These are phyloP conservation scores for Protomyces gravidus DNA, from an alignment of 1,139 yeast genomes.

Conservation along the genomic window DNA sequence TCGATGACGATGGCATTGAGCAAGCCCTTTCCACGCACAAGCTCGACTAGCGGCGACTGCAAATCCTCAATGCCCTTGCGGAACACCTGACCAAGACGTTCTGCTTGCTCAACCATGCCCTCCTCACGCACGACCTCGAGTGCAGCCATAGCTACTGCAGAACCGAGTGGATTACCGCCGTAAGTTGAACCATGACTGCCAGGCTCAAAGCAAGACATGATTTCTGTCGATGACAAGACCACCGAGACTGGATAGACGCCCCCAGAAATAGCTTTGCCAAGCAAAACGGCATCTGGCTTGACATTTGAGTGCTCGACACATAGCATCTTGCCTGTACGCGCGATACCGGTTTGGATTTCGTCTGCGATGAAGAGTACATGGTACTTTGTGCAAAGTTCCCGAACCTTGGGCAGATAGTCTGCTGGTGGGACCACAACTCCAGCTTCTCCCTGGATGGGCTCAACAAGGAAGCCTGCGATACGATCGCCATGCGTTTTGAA, in stretches of 20 bases:
- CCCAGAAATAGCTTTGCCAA: slow-evolving; percentile 94
- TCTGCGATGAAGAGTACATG: slow-evolving; percentile 87
- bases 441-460: slow-evolving; percentile 98
- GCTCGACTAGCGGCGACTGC: slow-evolving; percentile 63
- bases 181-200: slow-evolving; percentile 98
- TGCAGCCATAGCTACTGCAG: slow-evolving; percentile 92
- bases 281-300: slow-evolving; percentile 75
- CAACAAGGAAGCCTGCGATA: slow-evolving; percentile 85
- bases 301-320: slow-evolving; percentile 86
- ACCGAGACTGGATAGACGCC: slow-evolving; percentile 93
- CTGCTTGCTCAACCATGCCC: slow-evolving; percentile 74
- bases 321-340: slow-evolving; percentile 91
- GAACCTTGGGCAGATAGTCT: slow-evolving; percentile 61
- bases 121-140: slow-evolving; percentile 85
- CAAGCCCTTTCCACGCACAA: slow-evolving; percentile 89
- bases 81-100: slow-evolving; percentile 64
- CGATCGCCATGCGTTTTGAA: slow-evolving; percentile 80
- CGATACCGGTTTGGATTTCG: slow-evolving; percentile 96
- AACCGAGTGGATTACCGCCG: slow-evolving; percentile 96
- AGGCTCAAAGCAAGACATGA: slow-evolving; percentile 85
- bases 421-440: slow-evolving; percentile 91
- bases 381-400: slow-evolving; percentile 71
- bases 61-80: slow-evolving; percentile 62
- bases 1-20: slow-evolving; percentile 89
- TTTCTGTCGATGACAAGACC: slow-evolving; percentile 78